Conservation (phyloP, 345 rosid species). For the Mercurialis annua region DNA sequence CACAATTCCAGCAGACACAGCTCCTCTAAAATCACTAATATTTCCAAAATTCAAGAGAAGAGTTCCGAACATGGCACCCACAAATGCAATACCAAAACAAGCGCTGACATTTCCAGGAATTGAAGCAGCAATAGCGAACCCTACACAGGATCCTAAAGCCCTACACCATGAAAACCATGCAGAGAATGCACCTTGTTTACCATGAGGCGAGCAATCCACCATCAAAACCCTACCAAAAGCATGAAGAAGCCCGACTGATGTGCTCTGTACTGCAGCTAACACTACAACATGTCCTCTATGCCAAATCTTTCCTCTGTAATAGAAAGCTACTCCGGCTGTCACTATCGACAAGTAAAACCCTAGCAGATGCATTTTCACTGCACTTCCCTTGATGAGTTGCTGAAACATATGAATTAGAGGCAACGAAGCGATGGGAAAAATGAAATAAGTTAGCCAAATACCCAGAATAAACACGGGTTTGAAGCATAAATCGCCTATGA, state of each 20-base stretch:
- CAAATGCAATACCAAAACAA: conserved; percentile 39
- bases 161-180: conserved; percentile 48
- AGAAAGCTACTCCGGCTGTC: conserved; percentile 46
- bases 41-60: conserved; percentile 47
- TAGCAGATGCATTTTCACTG: conserved; percentile 49
- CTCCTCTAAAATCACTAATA: conserved; percentile 50
- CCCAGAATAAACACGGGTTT: conserved; percentile 37
- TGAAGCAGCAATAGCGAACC: conserved; percentile 47
- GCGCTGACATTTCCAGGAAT: conserved; percentile 34
- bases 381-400: conserved; percentile 30
- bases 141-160: conserved; percentile 44
- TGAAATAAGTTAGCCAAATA: conserved; percentile 48
- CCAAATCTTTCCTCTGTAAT: conserved; percentile 39
- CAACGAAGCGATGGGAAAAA: conserved; percentile 42
- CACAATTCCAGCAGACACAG: conserved; percentile 42
- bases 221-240: conserved; percentile 47
- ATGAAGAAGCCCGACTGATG: conserved; percentile 44
- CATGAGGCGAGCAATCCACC: conserved; percentile 47
- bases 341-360: conserved; percentile 43
- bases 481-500: conserved; percentile 48
- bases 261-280: conserved; percentile 52
- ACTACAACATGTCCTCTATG: conserved; percentile 28
- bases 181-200: conserved; percentile 53
- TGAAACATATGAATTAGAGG: conserved; percentile 49
- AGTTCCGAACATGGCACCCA: conserved; percentile 24